Conservation (phyloP, 2,329 filamentous ascomycete species). For the Chrysosphaeria jannelii region DNA sequence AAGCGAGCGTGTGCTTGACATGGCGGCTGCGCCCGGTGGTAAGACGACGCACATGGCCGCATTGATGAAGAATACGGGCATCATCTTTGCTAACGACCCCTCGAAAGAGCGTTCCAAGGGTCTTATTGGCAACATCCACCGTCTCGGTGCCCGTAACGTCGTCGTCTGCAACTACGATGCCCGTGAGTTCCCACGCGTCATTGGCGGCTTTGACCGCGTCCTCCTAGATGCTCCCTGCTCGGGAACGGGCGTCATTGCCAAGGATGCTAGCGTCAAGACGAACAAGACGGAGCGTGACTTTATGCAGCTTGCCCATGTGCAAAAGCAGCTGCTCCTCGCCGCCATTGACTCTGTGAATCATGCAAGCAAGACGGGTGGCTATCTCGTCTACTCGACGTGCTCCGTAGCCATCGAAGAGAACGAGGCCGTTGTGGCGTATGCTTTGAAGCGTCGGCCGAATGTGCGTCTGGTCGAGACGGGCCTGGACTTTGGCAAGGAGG, state of each 20-base stretch:
- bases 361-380: constrained; percentile 82
- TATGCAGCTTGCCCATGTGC: constrained; percentile 68
- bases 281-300: constrained; percentile 96
- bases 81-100: constrained; percentile 86
- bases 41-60: constrained; percentile 94
- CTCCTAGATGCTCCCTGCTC: constrained; percentile 87
- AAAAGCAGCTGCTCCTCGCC: constrained; percentile 76
- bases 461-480: constrained; percentile 81
- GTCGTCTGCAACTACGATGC: constrained; percentile 92
- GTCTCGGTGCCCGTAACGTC: constrained; percentile 73
- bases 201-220: constrained; percentile 87
- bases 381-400: constrained; percentile 89
- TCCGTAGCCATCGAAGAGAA: constrained; percentile 14
- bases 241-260: constrained; percentile 88
- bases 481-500: constrained; percentile 68
- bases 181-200: constrained; percentile 72
- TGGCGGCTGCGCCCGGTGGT: constrained; percentile 85
- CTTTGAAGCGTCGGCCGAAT: constrained; percentile 70
- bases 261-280: constrained; percentile 89
- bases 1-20: constrained; percentile 67
- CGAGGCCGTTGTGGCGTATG: constrained; percentile 82
- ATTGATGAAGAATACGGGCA: constrained; percentile 89
- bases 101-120: constrained; percentile 83
- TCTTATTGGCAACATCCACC: constrained; percentile 93
- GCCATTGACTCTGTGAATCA: constrained; percentile 92